Base-by-base conservation (phyloP, 352 stramenopile genomes). In the Pythium vanterpoolii region DNA sequence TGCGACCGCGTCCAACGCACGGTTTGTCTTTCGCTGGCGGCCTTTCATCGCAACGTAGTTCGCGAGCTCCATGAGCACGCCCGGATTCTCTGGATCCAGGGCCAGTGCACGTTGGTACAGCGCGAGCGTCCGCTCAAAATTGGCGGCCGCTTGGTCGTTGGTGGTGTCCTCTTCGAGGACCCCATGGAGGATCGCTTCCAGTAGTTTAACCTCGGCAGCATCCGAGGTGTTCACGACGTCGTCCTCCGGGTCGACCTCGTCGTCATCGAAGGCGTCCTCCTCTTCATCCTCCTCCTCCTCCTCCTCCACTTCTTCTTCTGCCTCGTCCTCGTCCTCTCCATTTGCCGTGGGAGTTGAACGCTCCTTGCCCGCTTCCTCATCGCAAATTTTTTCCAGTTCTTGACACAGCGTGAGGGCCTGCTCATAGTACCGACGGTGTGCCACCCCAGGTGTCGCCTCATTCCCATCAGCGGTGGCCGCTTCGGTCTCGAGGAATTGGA, bases 1-100 rank as follows among this genome's bases (percentile, higher is more conserved):
- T 3, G 42, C 33, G 38, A 65, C 45, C 10, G 34, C 52, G 45
- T 65, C 52, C 19, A 65, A 30, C n/a, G 50, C 49, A 27, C 47
- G 50, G 42, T 58, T 64, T 24, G 16, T 11, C 23, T 56, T 53
- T n/a, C 62, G 62, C 24, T 62, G 27, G n/a, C 39, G 39, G 24
- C 74, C 76, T 38, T 79, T 79, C 14, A 69, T 67, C 26, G 74
- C 68, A 0, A 90, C 53, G 62, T 89, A 93, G 43, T 77, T 82
- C 14, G 81, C 84, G 57, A 87, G 72, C 62, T 94, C 84, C 71
- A 89, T 87, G 18, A 94, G 51, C 14, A 75, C 77, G 28, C 87
- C 81, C 5, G 76, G 69, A 47, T 78, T 92, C 5, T 73, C 73
- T n/a, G 62, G 44, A 48, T 77, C 76, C 21, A 94, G 55, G 33